A percentile compares a stretch with the other conserved stretches of the same genome.
phyloP scores from a whole-genome alignment of 192 early-diverging fungal genomes.

The Rhizophlyctis rosea region DNA sequence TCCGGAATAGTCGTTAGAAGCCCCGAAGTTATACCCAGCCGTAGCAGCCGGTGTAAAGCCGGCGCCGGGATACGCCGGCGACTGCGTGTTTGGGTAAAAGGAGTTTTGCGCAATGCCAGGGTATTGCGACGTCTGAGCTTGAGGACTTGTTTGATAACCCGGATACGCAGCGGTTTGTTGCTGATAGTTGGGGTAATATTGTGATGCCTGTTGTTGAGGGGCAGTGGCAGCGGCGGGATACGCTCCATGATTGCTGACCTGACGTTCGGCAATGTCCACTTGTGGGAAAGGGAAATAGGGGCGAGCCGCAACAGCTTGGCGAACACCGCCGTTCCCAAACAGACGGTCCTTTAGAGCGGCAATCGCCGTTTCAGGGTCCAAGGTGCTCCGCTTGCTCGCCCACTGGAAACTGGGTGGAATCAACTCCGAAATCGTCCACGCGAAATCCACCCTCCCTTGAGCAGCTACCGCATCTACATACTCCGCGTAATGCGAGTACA shows the following conservation, averaged over 20 bases:
- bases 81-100: neutral
- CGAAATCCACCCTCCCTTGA: slow-evolving; percentile 76
- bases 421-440: slow-evolving; percentile 73
- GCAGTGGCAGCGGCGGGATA: too few relatives aligned
- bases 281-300: too few relatives aligned
- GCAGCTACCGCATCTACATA: slow-evolving; percentile 73
- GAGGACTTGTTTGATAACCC: neutral
- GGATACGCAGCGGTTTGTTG: slow-evolving; percentile 8
- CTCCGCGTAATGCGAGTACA: slow-evolving; percentile 85
- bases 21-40: neutral
- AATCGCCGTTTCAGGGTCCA: slow-evolving; percentile 39
- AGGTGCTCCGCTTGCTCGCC: slow-evolving; percentile 32
- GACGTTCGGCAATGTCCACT: too few relatives aligned
- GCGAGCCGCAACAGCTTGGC: slow-evolving; percentile 26
- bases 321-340: slow-evolving; percentile 55
- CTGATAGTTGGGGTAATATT: slow-evolving; percentile 3
- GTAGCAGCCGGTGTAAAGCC: neutral
- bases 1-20: neutral
- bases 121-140: slow-evolving; percentile 5
- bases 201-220: slow-evolving; percentile 14
- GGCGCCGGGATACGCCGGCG: slow-evolving; percentile 9
- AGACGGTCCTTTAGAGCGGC: slow-evolving; percentile 70
- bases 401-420: slow-evolving; percentile 62
- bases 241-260: too few relatives aligned
- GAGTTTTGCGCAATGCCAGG: neutral